Conservation (phyloP, 352 stramenopile genomes). For the Phytophthora pinifolia region DNA sequence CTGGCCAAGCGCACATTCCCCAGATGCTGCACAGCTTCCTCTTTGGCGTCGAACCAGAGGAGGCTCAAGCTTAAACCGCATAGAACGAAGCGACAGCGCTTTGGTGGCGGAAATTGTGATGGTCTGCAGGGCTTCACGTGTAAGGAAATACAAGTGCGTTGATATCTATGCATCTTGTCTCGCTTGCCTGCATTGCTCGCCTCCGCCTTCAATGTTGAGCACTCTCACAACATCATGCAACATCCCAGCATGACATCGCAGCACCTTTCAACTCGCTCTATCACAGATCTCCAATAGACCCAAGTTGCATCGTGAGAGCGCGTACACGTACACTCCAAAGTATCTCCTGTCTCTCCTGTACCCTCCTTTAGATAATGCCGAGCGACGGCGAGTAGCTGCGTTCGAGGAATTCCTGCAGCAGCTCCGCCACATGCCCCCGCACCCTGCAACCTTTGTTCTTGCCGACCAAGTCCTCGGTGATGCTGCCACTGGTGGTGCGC, state of each 20-base stretch:
- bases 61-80: not conserved
- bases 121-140: not conserved
- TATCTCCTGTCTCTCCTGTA: not conserved
- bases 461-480: conserved; percentile 4
- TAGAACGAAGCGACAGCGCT: conserved; percentile 2
- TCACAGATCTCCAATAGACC: too few species aligned
- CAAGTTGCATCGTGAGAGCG: too few species aligned
- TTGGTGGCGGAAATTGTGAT: too few species aligned
- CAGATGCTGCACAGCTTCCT: conserved; percentile 34
- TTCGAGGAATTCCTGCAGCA: conserved; percentile 33
- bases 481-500: conserved; percentile 3
- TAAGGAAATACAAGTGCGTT: conserved; percentile 10
- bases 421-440: conserved; percentile 13
- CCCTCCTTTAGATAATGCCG: conserved; percentile 32
- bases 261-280: too few species aligned
- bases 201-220: too few species aligned
- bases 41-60: conserved; percentile 13
- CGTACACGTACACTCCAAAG: not conserved
- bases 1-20: conserved; percentile 30
- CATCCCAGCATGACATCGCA: too few species aligned
- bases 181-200: too few species aligned
- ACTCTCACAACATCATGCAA: too few species aligned
- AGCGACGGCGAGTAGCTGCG: conserved; percentile 27
- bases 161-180: not conserved
- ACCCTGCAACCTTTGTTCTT: conserved; percentile 16